Conservation (phyloP, 768 basidiomycete genomes). For the Auricularia sp. region DNA sequence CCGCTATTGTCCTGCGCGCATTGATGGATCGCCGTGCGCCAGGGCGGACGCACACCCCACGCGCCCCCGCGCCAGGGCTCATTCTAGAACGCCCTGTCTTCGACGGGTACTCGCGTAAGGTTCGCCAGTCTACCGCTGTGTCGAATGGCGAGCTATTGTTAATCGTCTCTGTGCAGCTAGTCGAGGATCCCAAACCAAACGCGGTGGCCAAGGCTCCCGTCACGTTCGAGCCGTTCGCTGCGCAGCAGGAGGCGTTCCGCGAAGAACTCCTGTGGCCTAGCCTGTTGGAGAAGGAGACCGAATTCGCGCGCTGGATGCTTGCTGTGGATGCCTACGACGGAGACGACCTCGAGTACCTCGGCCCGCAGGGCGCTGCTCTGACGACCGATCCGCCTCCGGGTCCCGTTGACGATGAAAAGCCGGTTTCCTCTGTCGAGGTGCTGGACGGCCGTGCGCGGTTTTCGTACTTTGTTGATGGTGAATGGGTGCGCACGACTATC, state of each 20-base stretch:
- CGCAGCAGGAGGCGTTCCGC: conserved; percentile 77
- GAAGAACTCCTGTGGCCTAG: conserved; percentile 73
- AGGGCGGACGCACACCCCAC: conserved; percentile 58
- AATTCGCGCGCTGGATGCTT: conserved; percentile 80
- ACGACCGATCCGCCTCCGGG: background rate
- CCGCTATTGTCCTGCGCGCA: conserved; percentile 18
- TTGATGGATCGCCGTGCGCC: background rate
- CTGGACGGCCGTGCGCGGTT: background rate
- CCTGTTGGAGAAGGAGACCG: conserved; percentile 78
- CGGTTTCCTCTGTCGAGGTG: background rate
- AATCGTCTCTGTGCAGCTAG: background rate
- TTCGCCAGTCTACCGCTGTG: conserved; percentile 28
- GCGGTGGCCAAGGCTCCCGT: background rate
- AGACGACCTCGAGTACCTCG: conserved; percentile 68
- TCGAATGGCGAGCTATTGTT: no score
- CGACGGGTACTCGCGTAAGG: conserved; percentile 59
- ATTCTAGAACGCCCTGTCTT: conserved; percentile 83
- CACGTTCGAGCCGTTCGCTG: conserved; percentile 49
- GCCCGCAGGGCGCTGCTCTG: conserved; percentile 43
- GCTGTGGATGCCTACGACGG: conserved; percentile 68
- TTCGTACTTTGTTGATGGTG: background rate
- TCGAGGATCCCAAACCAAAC: conserved; percentile 1
- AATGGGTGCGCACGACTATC: background rate
- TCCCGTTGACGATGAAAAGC: background rate
- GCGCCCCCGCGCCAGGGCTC: conserved; percentile 92